Percentiles rank a stretch among this genome's conserved stretches.
Conservation (phyloP, 495 filamentous ascomycete genomes). For the Penicillium malachiteum region DNA sequence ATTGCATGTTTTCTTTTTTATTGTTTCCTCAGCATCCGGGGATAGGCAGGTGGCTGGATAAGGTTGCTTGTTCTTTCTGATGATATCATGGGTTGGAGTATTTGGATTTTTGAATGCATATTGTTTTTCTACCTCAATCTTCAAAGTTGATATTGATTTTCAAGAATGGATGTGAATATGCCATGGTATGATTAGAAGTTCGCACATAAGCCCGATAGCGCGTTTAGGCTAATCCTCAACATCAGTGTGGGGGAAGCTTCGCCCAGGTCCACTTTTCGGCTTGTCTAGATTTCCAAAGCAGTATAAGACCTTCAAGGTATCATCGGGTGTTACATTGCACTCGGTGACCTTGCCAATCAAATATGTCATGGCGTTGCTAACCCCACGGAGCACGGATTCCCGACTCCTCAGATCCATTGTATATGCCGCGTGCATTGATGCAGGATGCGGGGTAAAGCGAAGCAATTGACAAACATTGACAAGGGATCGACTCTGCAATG, state of each 20-base stretch:
- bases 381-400: background rate
- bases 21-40: conserved; percentile 19
- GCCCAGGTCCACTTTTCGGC: conserved; percentile 2
- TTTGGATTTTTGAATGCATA: conserved; percentile 20
- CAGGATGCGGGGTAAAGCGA: conserved; percentile 17
- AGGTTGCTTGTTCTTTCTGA: conserved; percentile 22
- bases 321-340: conserved; percentile 10
- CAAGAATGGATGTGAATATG: too few species aligned
- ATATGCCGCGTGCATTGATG: background rate
- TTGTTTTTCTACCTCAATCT: conserved; percentile 3
- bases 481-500: background rate
- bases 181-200: background rate
- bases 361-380: conserved; percentile 4
- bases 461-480: background rate
- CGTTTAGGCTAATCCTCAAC: background rate
- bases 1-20: conserved; percentile 13
- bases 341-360: conserved; percentile 9
- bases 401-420: background rate
- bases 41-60: conserved; percentile 23
- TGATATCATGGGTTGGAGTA: conserved; percentile 33
- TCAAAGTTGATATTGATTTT: background rate
- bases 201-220: background rate
- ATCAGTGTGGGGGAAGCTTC: conserved; percentile 4
- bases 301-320: background rate
- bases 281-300: background rate